phyloP scores from a whole-genome alignment of 768 basidiomycete genomes.

The Boletus coccyginus region DNA sequence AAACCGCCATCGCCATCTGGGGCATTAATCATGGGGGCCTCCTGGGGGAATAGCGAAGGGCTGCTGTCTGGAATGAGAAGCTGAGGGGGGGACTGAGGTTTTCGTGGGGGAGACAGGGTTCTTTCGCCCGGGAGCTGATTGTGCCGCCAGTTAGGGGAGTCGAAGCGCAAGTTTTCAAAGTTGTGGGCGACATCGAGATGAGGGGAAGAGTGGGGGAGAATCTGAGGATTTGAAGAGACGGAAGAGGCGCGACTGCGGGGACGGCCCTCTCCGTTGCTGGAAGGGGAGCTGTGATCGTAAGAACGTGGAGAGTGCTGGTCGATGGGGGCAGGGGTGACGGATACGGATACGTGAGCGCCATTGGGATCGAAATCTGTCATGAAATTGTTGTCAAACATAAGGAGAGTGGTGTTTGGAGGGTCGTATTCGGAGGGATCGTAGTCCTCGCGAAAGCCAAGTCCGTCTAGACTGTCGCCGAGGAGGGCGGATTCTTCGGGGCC shows the following conservation, averaged over 20 bases:
- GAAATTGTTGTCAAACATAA: slow-evolving; percentile 59
- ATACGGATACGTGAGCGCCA: slow-evolving; percentile 36
- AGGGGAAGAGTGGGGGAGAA: slow-evolving; percentile 47
- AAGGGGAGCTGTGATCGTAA: slow-evolving; percentile 65
- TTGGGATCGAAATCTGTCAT: slow-evolving; percentile 33
- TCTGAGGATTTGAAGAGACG: slow-evolving; percentile 54
- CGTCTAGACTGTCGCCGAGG: slow-evolving; percentile 45
- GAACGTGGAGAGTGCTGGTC: slow-evolving; percentile 41
- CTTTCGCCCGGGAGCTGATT: slow-evolving; percentile 45
- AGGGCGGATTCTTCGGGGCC: slow-evolving; percentile 48
- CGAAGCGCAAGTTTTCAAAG: slow-evolving; percentile 63
- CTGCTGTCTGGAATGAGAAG: slow-evolving; percentile 58
- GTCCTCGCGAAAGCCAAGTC: slow-evolving; percentile 38
- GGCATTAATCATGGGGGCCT: slow-evolving; percentile 55
- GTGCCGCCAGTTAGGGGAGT: slow-evolving; percentile 58
- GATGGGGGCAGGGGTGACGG: slow-evolving; percentile 35
- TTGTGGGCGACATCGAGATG: slow-evolving; percentile 53
- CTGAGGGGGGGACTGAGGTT: slow-evolving; percentile 64
- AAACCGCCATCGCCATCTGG: slow-evolving; percentile 54
- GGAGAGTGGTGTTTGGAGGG: slow-evolving; percentile 47
- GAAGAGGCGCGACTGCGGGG: slow-evolving; percentile 63
- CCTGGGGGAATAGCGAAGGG: slow-evolving; percentile 40
- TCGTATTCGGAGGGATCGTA: slow-evolving; percentile 81
- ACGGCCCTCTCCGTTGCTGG: slow-evolving; percentile 53
- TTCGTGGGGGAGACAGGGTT: slow-evolving; percentile 39